Evolutionary conservation across 2,329 filamentous ascomycete genomes (phyloP), one percentile per base, ranked within the genome.

Genomic region (Chaetomium sp.): DNA sequence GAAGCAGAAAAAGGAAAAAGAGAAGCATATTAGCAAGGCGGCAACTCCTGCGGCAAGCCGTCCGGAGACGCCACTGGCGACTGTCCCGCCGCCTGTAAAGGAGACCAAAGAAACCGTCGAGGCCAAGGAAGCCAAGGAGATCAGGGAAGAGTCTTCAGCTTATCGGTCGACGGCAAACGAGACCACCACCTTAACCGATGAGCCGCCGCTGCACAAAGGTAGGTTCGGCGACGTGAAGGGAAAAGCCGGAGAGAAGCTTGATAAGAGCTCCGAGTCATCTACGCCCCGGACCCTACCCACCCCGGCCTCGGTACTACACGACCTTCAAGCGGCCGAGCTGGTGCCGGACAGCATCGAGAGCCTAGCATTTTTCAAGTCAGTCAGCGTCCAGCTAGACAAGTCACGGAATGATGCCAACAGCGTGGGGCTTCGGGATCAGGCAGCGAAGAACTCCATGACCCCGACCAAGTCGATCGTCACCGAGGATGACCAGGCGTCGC

Each of bases 1-100:
- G 81, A 95, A 94, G 78, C 86, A 91, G 74, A 93, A 91, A 81
- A 94, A 92, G 77, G 87, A 90, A 71, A 88, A 86, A 67, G 78
- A 77, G 71, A 73, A 70, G 35, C 58, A 69, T 23, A 73, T 69
- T 54, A 69, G 62, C 50, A 57, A 51, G 13, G 75, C 70, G 35
- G 63, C 67, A 12, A 70, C 69, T 2, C 65, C 71, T 69, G 78
- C 70, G 2, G 66, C 56, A 4, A 73, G 70, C 58, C 68, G 69
- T 9, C 67, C 71, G 2, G 62, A 70, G 23, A 72, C 71, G 0
- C 71, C 72, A 0, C 56, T 66, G 3, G 45, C 67, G 19, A 42
- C 51, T 9, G 19, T 60, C n/a, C 58, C 66, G 67, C 67, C 57
- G 8, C 23, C 67, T 1, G 50, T 57, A 29, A 73, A 67, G 21